Evolutionary conservation across 352 stramenopile genomes (phyloP), one percentile per base, ranked within the genome.

Genomic region (Phytophthora foliorum): DNA sequence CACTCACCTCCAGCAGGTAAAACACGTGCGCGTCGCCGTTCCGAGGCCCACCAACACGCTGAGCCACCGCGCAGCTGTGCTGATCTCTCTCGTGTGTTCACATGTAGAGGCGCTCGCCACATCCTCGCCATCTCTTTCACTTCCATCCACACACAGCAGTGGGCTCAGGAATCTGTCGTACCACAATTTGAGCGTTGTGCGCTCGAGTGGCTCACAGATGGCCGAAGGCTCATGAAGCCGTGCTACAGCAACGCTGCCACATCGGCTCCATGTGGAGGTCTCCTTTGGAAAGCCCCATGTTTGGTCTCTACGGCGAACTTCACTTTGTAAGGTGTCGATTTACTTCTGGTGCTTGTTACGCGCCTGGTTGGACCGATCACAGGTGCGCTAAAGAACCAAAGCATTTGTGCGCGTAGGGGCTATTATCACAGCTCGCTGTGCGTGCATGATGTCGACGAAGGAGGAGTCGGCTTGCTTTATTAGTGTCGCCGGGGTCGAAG

Each of bases 91-190:
- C 24, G 22, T 42, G 41, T 56, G 19, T 38, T 45, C 41, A 41
- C 17, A 48, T 56, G 52, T 57, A 75, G 55, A 68, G 51, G 51
- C 39, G 55, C 32, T 39, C 6, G 32, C 27, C 62, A 68, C 63
- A 72, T 68, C 63, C 31, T 75, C 55, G 62, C 62, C 29, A 72
- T 72, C 62, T 72, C 56, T 68, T 44, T 57, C 54, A 54, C 62
- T 55, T 51, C 16, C 56, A 42, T 55, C 55, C 62, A 75, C 68
- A 68, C 27, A 49, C 34, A 58, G 24, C 34, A 61, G 53, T 65
- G 42, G 60, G 13, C 59, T 51, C 27, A n/a, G 46, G 54, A 49
- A 62, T 42, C 67, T 52, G 60, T 56, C 60, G 66, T 68, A 16
- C 57, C 51, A 38, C 22, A 46, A 11, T 7, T 66, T 66, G 56